Percentiles rank a stretch among this genome's conserved stretches.
phyloP scores from a whole-genome alignment of 345 rosid genomes.

The Raphanus raphanistrum region DNA sequence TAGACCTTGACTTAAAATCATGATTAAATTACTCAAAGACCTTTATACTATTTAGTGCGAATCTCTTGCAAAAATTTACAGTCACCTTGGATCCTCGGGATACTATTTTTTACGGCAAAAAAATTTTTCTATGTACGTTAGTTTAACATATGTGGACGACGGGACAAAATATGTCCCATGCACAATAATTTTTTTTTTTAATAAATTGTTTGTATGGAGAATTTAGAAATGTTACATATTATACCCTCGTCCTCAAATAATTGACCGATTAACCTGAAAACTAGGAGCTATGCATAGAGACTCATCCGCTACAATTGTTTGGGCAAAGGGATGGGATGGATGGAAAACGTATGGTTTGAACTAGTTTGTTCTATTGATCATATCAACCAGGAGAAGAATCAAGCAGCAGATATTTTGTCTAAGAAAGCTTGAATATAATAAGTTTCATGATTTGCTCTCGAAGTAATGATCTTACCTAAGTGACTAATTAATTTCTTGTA shows the following conservation, averaged over 20 bases:
- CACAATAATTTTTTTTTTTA: neutral
- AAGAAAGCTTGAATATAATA: neutral
- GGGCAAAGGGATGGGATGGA: neutral
- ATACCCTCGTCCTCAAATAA: neutral
- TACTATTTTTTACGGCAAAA: neutral
- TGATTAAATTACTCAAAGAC: neutral
- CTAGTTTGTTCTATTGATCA: neutral
- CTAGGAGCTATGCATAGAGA: neutral
- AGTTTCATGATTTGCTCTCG: neutral
- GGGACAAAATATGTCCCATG: slow-evolving; percentile 16
- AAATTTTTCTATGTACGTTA: neutral
- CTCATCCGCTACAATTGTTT: neutral
- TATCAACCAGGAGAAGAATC: neutral
- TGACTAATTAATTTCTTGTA: neutral
- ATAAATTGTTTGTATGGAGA: neutral
- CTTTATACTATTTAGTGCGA: neutral
- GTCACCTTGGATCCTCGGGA: slow-evolving; percentile 4
- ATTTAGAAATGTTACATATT: neutral
- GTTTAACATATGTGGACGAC: neutral
- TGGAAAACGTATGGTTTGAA: neutral
- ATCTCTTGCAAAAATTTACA: neutral
- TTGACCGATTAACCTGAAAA: slow-evolving; percentile 10
- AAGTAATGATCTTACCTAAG: neutral
- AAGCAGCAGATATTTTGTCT: neutral
- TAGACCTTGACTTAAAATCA: neutral